Base-by-base conservation (phyloP, 179 eudicot species). In the Nepenthes alata region DNA sequence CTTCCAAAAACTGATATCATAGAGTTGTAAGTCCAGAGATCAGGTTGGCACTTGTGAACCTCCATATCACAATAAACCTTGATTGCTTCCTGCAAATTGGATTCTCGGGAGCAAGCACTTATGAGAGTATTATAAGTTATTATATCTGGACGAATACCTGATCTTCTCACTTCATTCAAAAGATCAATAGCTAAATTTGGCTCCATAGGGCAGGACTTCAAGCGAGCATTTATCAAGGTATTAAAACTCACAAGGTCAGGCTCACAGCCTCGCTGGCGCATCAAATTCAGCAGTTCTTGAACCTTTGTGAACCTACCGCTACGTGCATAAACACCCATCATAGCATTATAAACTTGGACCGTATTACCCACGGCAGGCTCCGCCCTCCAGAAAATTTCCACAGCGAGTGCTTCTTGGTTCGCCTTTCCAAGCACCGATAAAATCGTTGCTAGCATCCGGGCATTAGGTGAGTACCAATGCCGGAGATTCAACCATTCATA, bases 251-350 rank as follows among this genome's bases (percentile, higher is more conserved):
- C 87, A 66, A 90, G 83, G 70, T 94, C 96, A 0, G 97, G 99
- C 66, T 85, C 86, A 53, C 86, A 85, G 12, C 96, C 99, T 66
- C 91, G 80, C 59, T 78, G 70, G 52, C 73, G 68, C 99, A 94
- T 90, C 78, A 94, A 77, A 66, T 72, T 59, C 65, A 94, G 78
- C 75, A 90, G 64, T 39, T 87, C 96, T 66, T 81, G 85, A 72
- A 94, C 99, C 75, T 81, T 82, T 0, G 67, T 37, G 59, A 90
- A 90, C 67, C 81, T 77, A 52, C 89, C 89, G 59, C 69, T 87
- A 48, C 97, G 69, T 1, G 97, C 99, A 75, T 85, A 94, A 58
- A 94, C 99, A 37, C 99, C 91, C 99, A 94, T 94, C 97, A 94
- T 89, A 0, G 99, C 91, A 77, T 94, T 94, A 37, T 87, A 90